Conservation (phyloP, 257 asterid species). For the Solanum ossicruentum region DNA sequence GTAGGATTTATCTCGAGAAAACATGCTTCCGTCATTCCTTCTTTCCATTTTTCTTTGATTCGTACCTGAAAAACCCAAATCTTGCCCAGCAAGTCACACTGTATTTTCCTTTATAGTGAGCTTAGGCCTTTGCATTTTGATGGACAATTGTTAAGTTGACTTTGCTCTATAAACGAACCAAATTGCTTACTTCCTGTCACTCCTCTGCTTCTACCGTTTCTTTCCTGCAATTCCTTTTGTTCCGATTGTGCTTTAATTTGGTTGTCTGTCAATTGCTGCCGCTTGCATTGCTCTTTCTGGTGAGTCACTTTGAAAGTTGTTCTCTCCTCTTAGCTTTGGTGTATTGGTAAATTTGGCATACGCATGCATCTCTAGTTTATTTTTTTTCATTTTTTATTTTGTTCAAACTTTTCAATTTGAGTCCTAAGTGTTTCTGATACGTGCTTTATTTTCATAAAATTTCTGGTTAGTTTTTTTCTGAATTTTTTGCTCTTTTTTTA, state of each 20-base stretch:
- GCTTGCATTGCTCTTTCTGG: background rate
- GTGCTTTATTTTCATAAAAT: background rate
- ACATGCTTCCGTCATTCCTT: background rate
- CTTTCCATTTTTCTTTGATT: background rate
- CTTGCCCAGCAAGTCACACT: background rate
- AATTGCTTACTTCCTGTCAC: background rate
- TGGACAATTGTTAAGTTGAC: background rate
- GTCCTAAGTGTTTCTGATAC: background rate
- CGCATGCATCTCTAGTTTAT: background rate
- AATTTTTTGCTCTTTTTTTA: background rate
- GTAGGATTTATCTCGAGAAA: too few species aligned
- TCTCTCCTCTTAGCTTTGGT: background rate
- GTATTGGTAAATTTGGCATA: background rate
- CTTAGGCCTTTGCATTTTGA: background rate
- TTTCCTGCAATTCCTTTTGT: background rate
- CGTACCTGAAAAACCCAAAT: background rate
- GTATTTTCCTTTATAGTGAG: background rate
- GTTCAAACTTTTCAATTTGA: background rate
- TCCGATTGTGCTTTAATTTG: background rate
- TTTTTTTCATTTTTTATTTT: background rate
- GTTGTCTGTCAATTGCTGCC: background rate
- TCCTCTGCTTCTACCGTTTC: background rate
- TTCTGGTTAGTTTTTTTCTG: background rate
- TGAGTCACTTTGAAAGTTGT: background rate
- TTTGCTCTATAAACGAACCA: background rate